phyloP scores from a whole-genome alignment of 2,329 filamentous ascomycete genomes.

The Penicillium sp. region DNA sequence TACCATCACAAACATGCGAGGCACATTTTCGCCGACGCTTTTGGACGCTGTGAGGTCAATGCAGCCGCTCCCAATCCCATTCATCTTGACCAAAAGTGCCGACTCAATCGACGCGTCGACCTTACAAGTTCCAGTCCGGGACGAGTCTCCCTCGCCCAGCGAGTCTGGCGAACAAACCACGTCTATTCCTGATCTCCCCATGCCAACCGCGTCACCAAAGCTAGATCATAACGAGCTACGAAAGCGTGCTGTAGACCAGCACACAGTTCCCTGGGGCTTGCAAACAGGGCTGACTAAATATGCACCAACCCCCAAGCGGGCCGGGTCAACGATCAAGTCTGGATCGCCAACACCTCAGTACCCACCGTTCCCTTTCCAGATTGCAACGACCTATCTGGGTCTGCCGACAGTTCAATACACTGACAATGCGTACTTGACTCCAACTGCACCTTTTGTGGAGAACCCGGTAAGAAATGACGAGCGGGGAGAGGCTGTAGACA shows the following conservation, averaged over 20 bases:
- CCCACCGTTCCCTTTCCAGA: conserved; percentile 50
- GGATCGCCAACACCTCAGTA: conserved; percentile 46
- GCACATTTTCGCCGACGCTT: conserved; percentile 45
- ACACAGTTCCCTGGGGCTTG: conserved; percentile 47
- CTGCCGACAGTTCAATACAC: conserved; percentile 46
- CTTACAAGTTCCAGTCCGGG: neutral
- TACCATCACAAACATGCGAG: conserved; percentile 59
- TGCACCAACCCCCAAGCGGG: conserved; percentile 56
- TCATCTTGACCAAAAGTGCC: neutral
- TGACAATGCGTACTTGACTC: conserved; percentile 46
- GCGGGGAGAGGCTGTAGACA: neutral
- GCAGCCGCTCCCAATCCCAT: conserved; percentile 10
- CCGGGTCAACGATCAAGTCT: conserved; percentile 53
- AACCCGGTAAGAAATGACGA: conserved; percentile 49
- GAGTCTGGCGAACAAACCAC: conserved; percentile 26
- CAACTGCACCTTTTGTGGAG: conserved; percentile 47
- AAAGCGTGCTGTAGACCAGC: conserved; percentile 24
- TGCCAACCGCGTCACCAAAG: conserved; percentile 21
- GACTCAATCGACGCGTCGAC: conserved; percentile 5
- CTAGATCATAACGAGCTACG: conserved; percentile 21
- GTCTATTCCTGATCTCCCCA: conserved; percentile 22
- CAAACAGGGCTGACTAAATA: conserved; percentile 54
- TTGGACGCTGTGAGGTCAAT: conserved; percentile 23
- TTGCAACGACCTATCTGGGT: conserved; percentile 49
- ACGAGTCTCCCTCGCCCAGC: conserved; percentile 16